phyloP scores from a whole-genome alignment of 2,329 filamentous ascomycete species.

The Verticillium isaacii region DNA sequence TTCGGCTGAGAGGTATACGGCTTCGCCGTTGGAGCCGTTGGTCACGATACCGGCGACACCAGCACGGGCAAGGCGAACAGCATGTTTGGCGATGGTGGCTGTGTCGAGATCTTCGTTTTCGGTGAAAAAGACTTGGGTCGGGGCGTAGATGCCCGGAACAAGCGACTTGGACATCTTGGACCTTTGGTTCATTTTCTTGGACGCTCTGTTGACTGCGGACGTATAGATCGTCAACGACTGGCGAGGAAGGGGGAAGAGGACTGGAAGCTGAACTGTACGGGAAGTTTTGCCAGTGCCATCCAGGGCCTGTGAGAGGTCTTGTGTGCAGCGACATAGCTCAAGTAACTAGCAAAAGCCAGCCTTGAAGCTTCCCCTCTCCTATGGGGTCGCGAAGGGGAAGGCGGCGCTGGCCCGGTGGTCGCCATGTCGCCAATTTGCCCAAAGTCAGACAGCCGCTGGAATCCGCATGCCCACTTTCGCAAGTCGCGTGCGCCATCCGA shows the following conservation, averaged over 20 bases:
- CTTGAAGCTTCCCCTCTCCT: slow-evolving; percentile 56
- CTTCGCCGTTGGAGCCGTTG: slow-evolving; percentile 71
- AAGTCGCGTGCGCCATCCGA: no score
- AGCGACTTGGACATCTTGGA: slow-evolving; percentile 54
- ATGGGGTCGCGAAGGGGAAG: slow-evolving; percentile 24
- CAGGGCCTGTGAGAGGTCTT: slow-evolving; percentile 20
- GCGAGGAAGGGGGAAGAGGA: no score
- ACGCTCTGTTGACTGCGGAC: slow-evolving; percentile 51
- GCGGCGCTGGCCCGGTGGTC: no score
- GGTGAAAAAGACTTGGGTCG: slow-evolving; percentile 59
- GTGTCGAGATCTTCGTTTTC: slow-evolving; percentile 53
- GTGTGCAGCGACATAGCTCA: slow-evolving; percentile 21
- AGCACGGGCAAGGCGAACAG: slow-evolving; percentile 54
- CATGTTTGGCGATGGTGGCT: slow-evolving; percentile 43
- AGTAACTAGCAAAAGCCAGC: no score
- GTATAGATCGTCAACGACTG: no score
- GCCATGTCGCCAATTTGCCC: no score
- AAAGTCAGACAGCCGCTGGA: no score
- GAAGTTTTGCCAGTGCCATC: no score
- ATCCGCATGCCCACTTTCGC: no score
- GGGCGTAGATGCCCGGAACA: slow-evolving; percentile 56
- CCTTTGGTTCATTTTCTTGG: slow-evolving; percentile 21
- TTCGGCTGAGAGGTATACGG: slow-evolving; percentile 43
- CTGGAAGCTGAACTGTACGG: no score
- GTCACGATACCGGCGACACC: slow-evolving; percentile 64